Evolutionary conservation across 768 basidiomycete genomes (phyloP).

Genomic region (Tulasnella sp.): DNA sequence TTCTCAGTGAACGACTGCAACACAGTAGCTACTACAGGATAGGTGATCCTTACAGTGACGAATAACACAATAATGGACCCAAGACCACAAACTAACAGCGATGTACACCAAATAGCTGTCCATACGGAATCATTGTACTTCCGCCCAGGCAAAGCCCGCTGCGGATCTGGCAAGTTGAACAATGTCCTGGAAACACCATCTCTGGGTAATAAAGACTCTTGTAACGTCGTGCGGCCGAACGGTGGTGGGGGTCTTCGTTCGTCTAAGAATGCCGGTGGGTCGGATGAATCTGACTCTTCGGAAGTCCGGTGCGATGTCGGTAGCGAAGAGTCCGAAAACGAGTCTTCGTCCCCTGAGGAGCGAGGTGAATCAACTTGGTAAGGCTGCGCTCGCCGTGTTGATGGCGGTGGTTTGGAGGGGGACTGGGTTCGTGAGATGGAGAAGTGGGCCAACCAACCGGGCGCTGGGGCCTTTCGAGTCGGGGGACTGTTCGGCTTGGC

Average conservation of each 20-base stretch:
- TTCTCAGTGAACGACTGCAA: constrained; percentile 33
- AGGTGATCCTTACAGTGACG: constrained; percentile 40
- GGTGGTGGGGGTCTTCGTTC: constrained; percentile 41
- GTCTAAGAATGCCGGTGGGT: constrained; percentile 19
- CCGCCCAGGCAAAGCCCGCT: constrained; percentile 52
- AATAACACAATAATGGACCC: constrained; percentile 64
- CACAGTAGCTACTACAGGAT: not conserved
- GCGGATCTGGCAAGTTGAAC: constrained; percentile 74
- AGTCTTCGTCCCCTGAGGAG: constrained; percentile 3
- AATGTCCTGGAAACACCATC: constrained; percentile 61
- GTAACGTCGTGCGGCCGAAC: constrained; percentile 41
- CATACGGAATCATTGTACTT: constrained; percentile 72
- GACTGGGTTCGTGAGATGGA: constrained; percentile 13
- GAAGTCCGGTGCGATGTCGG: constrained; percentile 43
- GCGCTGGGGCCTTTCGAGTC: constrained; percentile 1
- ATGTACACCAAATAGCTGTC: constrained; percentile 62
- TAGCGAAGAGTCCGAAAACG: constrained; percentile 37
- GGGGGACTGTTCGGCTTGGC: not conserved
- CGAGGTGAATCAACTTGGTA: constrained; percentile 7
- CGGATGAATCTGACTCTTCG: constrained; percentile 23
- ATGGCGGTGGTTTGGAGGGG: constrained; percentile 37
- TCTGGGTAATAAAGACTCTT: constrained; percentile 71
- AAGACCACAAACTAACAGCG: constrained; percentile 57
- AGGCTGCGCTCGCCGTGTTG: constrained; percentile 32
- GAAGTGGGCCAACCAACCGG: constrained; percentile 25